Base-by-base conservation (phyloP, 2,329 filamentous ascomycete species). In the Ceratocystis eucalypticola region DNA sequence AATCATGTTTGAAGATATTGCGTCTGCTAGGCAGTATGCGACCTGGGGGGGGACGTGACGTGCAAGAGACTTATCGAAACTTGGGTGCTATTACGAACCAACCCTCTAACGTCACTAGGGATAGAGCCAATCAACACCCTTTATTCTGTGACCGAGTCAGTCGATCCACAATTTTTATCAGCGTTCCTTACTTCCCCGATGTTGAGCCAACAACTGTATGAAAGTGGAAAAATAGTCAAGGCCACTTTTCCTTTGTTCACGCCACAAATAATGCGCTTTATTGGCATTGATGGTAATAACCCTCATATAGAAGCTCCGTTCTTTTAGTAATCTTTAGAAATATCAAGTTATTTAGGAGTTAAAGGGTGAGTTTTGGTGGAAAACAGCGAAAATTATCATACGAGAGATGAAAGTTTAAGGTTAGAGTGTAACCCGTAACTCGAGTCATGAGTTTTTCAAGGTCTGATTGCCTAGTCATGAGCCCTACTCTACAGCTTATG, bases 141-240 rank as follows among this genome's bases (percentile, higher is more conserved):
- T 25, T 45, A 17, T 64, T 41, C 20, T 59, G 48, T 61, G 48
- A 48, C 48, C 65, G 65, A 67, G 65, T 67, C 65, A 67, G 65
- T 67, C 22, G 44, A 28, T 59, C 61, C 61, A 67, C 61, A 33
- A 12, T 61, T 67, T 50, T 64, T 4, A 61, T 57, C 41, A 30
- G 28, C 55, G 30, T 22, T 37, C 25, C 55, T 59, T 12, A 37
- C 55, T 59, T 59, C 28, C 3, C 55, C 55, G 17, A 59, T 59
- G n/a, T 33, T 15, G 55, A 25, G 17, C 53, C 55, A 59, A 12
- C 55, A 8, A 37, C 55, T 4, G 1, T n/a, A 37, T 3, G 15
- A n/a, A 53, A 25, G 48, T n/a, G 17, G 48, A 3, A 53, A 53
- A 53, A 53, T 4, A 8, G 48, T 4, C 10, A 28, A 25, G 48